A percentile compares a stretch with the other conserved stretches of the same genome.
Conservation (phyloP, 352 stramenopile species). For the Phytophthora gonapodyides region DNA sequence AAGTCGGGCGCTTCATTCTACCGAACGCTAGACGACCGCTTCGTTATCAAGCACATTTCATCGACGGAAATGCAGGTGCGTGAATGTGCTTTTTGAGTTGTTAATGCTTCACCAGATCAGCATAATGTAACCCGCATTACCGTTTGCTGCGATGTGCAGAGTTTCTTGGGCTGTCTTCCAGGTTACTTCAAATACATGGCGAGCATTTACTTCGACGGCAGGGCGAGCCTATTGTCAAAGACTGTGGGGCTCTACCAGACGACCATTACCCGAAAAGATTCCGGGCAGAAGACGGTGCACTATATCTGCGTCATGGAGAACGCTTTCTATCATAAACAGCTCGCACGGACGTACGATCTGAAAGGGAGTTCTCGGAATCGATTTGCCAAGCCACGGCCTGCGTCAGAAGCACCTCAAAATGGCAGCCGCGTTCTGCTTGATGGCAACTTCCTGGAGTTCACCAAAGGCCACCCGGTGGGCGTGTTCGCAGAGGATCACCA, state of each 20-base stretch:
- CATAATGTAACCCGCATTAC: too few species aligned
- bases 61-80: slow-evolving; percentile 97
- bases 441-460: slow-evolving; percentile 86
- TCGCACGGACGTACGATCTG: slow-evolving; percentile 97
- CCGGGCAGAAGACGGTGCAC: slow-evolving; percentile 86
- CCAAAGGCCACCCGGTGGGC: slow-evolving; percentile 73
- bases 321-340: slow-evolving; percentile 95
- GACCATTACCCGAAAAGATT: slow-evolving; percentile 93
- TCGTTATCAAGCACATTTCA: slow-evolving; percentile 99
- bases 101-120: background rate
- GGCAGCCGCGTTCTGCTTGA: slow-evolving; percentile 72
- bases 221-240: slow-evolving; percentile 95
- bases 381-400: slow-evolving; percentile 71
- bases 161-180: slow-evolving; percentile 77
- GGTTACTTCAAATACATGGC: slow-evolving; percentile 98
- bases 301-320: slow-evolving; percentile 97
- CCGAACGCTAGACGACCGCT: slow-evolving; percentile 95
- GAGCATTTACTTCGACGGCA: slow-evolving; percentile 96
- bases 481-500: slow-evolving; percentile 74
- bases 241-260: slow-evolving; percentile 98
- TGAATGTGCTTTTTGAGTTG: background rate
- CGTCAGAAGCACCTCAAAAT: slow-evolving; percentile 31
- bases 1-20: slow-evolving; percentile 98
- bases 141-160: slow-evolving; percentile 38
- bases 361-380: slow-evolving; percentile 97